Percentiles rank a stretch among this genome's conserved stretches.
These are phyloP conservation scores for Fusarium tjaetaba DNA, from an alignment of 2,329 filamentous ascomycete genomes.

Conservation along the genomic window DNA sequence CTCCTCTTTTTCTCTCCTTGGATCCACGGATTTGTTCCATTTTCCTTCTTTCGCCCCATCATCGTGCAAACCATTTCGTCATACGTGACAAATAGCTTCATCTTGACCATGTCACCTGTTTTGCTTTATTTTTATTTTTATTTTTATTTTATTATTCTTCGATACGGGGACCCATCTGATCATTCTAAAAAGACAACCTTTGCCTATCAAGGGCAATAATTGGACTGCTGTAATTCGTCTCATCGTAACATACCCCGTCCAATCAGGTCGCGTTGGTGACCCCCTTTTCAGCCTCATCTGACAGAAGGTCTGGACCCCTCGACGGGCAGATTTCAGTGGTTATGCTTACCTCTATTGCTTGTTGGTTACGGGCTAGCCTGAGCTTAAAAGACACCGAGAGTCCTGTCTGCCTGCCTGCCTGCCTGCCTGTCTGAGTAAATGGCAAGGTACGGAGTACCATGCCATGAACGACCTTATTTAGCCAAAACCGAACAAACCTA, in stretches of 20 bases:
- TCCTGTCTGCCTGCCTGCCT: slow-evolving; percentile 6
- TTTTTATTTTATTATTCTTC: background rate
- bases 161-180: background rate
- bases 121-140: background rate
- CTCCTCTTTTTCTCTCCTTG: background rate
- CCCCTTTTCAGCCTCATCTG: slow-evolving; percentile 39
- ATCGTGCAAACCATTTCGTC: slow-evolving; percentile 20
- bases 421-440: slow-evolving; percentile 5
- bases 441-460: slow-evolving; percentile 2
- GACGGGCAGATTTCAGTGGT: slow-evolving; percentile 7
- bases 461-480: background rate
- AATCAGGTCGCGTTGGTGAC: slow-evolving; percentile 23
- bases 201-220: slow-evolving; percentile 2
- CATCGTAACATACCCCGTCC: slow-evolving; percentile 4
- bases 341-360: slow-evolving; percentile 24
- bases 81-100: slow-evolving; percentile 39
- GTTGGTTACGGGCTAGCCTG: slow-evolving; percentile 9
- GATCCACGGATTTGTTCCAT: slow-evolving; percentile 31
- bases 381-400: slow-evolving; percentile 23
- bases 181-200: background rate
- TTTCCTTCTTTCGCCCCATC: slow-evolving; percentile 19
- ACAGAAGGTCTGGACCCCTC: slow-evolving; percentile 30
- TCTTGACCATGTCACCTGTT: background rate
- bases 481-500: background rate
- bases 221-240: slow-evolving; percentile 4